phyloP scores from a whole-genome alignment of 495 filamentous ascomycete species.

The Talaromyces adpressus region DNA sequence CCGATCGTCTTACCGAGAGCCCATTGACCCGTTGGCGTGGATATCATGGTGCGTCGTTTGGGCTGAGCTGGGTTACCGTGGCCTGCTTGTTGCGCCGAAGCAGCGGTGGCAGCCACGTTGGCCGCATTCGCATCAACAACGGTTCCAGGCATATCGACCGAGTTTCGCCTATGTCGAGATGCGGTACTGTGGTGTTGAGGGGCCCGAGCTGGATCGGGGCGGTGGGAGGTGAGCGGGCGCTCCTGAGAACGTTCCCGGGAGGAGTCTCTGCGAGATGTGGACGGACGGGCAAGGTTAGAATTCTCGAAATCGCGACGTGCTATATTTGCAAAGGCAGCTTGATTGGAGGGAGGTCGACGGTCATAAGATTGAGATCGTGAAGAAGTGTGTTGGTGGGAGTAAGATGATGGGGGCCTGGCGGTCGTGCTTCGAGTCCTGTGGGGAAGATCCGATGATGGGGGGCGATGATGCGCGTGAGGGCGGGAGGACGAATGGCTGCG shows the following conservation, averaged over 20 bases:
- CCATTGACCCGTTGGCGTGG: constrained; percentile 80
- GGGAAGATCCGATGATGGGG: constrained; percentile 43
- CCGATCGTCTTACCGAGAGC: constrained; percentile 94
- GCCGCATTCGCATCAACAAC: constrained; percentile 32
- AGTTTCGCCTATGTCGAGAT: constrained; percentile 42
- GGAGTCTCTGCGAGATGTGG: constrained; percentile 45
- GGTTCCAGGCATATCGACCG: constrained; percentile 48
- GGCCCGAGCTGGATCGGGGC: constrained; percentile 42
- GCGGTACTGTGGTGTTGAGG: constrained; percentile 38
- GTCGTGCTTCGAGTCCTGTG: constrained; percentile 52
- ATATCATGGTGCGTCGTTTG: constrained; percentile 74
- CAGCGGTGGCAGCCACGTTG: constrained; percentile 30
- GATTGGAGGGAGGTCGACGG: constrained; percentile 42
- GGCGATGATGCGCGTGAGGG: constrained; percentile 27
- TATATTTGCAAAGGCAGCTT: constrained; percentile 44
- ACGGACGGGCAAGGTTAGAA: constrained; percentile 39
- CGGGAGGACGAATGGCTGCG: constrained; percentile 51
- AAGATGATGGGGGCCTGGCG: constrained; percentile 31
- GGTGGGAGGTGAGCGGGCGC: constrained; percentile 38
- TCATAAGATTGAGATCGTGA: constrained; percentile 47
- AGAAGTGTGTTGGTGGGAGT: constrained; percentile 7
- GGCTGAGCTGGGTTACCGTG: constrained; percentile 38
- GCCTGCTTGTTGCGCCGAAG: constrained; percentile 29
- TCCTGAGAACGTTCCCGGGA: constrained; percentile 47
- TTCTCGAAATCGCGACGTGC: constrained; percentile 54